A percentile compares a stretch with the other conserved stretches of the same genome.
phyloP scores from a whole-genome alignment of 2,329 filamentous ascomycete species.

The Fusarium tupiense region DNA sequence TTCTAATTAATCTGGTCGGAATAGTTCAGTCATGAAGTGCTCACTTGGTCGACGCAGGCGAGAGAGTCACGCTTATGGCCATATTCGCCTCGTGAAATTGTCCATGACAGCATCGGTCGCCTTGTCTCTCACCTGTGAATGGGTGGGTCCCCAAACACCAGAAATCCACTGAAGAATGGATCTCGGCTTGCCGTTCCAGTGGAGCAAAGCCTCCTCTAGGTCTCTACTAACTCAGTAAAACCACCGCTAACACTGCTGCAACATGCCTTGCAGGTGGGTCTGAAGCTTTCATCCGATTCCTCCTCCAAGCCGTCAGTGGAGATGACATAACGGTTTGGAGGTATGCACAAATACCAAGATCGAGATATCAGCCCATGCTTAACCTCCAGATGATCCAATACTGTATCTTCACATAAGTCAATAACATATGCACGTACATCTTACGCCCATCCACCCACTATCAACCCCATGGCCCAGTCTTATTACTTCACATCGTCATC shows the following conservation, averaged over 20 bases:
- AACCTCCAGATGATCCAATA: slow-evolving; percentile 19
- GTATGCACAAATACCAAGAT: slow-evolving; percentile 1
- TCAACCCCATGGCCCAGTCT: slow-evolving; percentile 6
- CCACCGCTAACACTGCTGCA: background rate
- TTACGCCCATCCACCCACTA: background rate
- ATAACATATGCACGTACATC: background rate
- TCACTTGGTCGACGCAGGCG: slow-evolving; percentile 31
- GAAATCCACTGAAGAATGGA: slow-evolving; percentile 18
- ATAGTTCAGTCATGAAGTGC: background rate
- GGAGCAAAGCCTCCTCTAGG: slow-evolving; percentile 1
- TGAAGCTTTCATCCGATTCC: background rate
- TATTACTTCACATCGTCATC: slow-evolving; percentile 24
- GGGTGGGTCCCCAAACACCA: slow-evolving; percentile 13
- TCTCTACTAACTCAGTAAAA: background rate
- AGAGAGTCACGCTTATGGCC: slow-evolving; percentile 22
- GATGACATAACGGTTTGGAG: background rate
- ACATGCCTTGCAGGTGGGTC: slow-evolving; percentile 31
- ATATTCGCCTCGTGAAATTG: slow-evolving; percentile 22
- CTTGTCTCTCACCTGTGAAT: slow-evolving; percentile 22
- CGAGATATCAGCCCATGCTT: slow-evolving; percentile 29
- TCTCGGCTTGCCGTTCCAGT: slow-evolving; percentile 22
- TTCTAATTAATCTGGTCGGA: background rate
- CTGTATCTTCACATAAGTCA: background rate
- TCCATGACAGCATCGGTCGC: slow-evolving; percentile 35
- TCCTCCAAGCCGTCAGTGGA: background rate